Conservation (phyloP, 805 yeast species). For the Candida fluviatilis region DNA sequence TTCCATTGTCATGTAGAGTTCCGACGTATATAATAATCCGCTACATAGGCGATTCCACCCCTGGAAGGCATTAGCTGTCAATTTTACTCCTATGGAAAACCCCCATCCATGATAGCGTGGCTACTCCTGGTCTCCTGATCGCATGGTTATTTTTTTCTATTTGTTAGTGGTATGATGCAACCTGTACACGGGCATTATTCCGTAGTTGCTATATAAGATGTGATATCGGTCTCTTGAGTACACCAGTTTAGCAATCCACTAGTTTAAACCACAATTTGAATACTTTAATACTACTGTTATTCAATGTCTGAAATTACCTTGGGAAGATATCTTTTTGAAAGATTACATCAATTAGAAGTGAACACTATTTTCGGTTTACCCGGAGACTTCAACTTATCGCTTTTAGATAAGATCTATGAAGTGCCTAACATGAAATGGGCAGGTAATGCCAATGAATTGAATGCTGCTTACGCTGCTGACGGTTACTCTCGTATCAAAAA, state of each 20-base stretch:
- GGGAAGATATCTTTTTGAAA: constrained; percentile 75
- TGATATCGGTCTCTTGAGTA: too few species aligned
- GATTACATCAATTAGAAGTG: constrained; percentile 68
- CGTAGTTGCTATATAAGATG: too few species aligned
- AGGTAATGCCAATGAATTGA: constrained; percentile 86
- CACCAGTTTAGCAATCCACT: too few species aligned
- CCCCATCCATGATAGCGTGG: background rate
- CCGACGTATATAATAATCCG: too few species aligned
- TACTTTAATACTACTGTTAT: too few species aligned
- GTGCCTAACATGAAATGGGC: constrained; percentile 81
- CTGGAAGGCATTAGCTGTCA: background rate
- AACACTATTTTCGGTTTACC: constrained; percentile 76
- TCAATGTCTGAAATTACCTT: constrained; percentile 48
- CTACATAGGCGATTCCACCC: too few species aligned
- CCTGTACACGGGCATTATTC: too few species aligned
- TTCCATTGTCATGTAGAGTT: too few species aligned
- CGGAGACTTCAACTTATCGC: constrained; percentile 74
- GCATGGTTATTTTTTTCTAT: too few species aligned
- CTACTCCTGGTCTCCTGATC: background rate
- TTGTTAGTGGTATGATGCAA: background rate
- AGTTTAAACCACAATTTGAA: too few species aligned
- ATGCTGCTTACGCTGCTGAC: constrained; percentile 86
- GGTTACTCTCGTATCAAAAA: constrained; percentile 84
- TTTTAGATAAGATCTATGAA: constrained; percentile 69
- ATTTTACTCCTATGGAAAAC: background rate